phyloP scores from a whole-genome alignment of 331 rosid species.

The Acacia concinna region DNA sequence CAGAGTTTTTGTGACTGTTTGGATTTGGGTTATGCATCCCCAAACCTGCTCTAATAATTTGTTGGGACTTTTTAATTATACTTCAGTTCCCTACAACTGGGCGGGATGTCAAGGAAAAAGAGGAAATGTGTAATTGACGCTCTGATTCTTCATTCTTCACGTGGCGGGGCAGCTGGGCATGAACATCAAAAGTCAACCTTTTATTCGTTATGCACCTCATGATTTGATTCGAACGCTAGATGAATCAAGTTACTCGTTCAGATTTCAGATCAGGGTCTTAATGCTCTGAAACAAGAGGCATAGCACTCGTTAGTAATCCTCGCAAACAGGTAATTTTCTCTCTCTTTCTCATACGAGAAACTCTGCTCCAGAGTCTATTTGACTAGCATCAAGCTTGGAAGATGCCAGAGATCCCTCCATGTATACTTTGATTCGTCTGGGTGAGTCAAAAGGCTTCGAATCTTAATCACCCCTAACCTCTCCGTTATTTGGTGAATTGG shows the following conservation, averaged over 20 bases:
- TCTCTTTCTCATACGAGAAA: not conserved
- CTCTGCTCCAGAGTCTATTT: not conserved
- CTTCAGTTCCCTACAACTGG: too few species aligned
- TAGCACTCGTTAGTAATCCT: not conserved
- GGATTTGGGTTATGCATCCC: too few species aligned
- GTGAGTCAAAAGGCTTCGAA: not conserved
- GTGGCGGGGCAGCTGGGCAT: not conserved
- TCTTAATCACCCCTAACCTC: not conserved
- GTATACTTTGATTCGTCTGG: not conserved
- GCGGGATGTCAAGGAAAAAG: too few species aligned
- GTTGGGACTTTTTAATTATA: too few species aligned
- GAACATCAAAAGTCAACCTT: not conserved
- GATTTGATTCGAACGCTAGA: not conserved
- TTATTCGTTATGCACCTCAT: not conserved
- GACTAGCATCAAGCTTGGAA: not conserved
- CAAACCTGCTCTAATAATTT: too few species aligned
- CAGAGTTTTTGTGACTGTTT: too few species aligned
- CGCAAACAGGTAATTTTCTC: not conserved
- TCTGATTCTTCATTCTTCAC: not conserved
- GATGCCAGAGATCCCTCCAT: not conserved
- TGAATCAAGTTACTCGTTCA: not conserved
- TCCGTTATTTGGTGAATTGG: not conserved
- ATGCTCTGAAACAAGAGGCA: not conserved
- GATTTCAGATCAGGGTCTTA: not conserved
- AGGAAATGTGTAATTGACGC: not conserved